Evolutionary conservation across 768 basidiomycete species (phyloP).

Genomic region (Ephemerocybe angulata): DNA sequence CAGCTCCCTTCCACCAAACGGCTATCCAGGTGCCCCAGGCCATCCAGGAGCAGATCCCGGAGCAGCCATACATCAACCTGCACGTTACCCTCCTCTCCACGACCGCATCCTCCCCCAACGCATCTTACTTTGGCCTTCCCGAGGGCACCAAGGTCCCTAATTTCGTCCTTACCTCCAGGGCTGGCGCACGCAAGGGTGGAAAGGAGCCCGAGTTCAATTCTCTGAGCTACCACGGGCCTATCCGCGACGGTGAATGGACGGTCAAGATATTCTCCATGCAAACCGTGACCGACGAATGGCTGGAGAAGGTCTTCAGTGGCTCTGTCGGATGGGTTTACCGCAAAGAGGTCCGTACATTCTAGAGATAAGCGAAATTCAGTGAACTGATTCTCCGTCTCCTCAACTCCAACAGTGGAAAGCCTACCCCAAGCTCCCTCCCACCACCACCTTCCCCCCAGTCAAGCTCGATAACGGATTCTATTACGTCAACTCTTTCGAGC

Average conservation of each 20-base stretch:
- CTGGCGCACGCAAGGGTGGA: slow-evolving; percentile 52
- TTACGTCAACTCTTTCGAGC: slow-evolving; percentile 91
- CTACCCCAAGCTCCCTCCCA: slow-evolving; percentile 71
- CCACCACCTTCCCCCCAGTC: slow-evolving; percentile 66
- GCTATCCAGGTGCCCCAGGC: slow-evolving; percentile 49
- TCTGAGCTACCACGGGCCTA: slow-evolving; percentile 69
- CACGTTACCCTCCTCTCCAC: slow-evolving; percentile 92
- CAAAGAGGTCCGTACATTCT: slow-evolving; percentile 71
- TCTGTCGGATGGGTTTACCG: slow-evolving; percentile 77
- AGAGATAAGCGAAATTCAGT: too few relatives aligned
- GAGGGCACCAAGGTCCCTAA: slow-evolving; percentile 45
- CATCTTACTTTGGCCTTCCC: slow-evolving; percentile 66
- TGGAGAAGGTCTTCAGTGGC: slow-evolving; percentile 58
- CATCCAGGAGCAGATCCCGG: slow-evolving; percentile 51
- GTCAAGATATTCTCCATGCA: slow-evolving; percentile 87
- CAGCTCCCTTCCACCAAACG: slow-evolving; percentile 78
- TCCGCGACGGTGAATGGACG: slow-evolving; percentile 56
- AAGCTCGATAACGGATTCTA: slow-evolving; percentile 76
- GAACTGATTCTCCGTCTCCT: not conserved
- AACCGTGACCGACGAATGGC: slow-evolving; percentile 63
- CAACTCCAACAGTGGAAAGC: slow-evolving; percentile 64
- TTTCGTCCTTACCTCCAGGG: slow-evolving; percentile 70
- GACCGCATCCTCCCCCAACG: slow-evolving; percentile 52
- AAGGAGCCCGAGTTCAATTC: slow-evolving; percentile 82
- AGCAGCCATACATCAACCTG: slow-evolving; percentile 75